phyloP scores from a whole-genome alignment of 2,329 filamentous ascomycete species.

The Hymenotorrendiella dingleyae region DNA sequence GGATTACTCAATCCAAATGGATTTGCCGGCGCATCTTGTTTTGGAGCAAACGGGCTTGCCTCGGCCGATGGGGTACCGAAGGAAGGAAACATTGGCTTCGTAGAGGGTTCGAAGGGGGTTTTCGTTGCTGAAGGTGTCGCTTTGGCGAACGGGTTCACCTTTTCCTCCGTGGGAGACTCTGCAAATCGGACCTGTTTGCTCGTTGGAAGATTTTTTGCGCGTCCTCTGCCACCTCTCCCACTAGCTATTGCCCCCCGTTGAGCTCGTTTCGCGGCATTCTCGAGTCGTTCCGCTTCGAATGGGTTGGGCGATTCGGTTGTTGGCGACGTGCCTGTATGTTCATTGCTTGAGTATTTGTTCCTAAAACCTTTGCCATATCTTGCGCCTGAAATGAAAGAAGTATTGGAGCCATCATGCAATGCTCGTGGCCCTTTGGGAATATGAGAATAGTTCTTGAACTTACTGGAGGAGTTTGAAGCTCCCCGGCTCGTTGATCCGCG shows the following conservation, averaged over 20 bases:
- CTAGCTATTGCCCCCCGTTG: slow-evolving; percentile 19
- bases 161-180: slow-evolving; percentile 10
- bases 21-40: slow-evolving; percentile 5
- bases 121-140: slow-evolving; percentile 5
- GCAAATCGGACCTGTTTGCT: slow-evolving; percentile 27
- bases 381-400: slow-evolving; percentile 1
- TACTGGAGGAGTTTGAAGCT: slow-evolving; percentile 29
- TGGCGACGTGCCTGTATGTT: slow-evolving; percentile 12
- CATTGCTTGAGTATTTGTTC: slow-evolving; percentile 14
- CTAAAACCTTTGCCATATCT: slow-evolving; percentile 10
- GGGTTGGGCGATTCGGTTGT: slow-evolving; percentile 14
- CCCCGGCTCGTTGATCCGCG: slow-evolving; percentile 28
- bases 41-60: slow-evolving; percentile 16
- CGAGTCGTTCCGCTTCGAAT: slow-evolving; percentile 28
- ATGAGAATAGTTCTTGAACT: slow-evolving; percentile 16
- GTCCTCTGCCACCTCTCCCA: slow-evolving; percentile 19
- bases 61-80: slow-evolving; percentile 11
- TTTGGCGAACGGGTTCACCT: slow-evolving; percentile 7
- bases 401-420: slow-evolving; percentile 15
- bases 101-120: slow-evolving; percentile 15
- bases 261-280: slow-evolving; percentile 30
- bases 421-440: slow-evolving; percentile 8
- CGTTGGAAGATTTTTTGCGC: slow-evolving; percentile 10
- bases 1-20: slow-evolving; percentile 10
- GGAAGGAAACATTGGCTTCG: slow-evolving; percentile 3